phyloP scores from a whole-genome alignment of 23 red algal species.

The Gracilaria gracilis region DNA sequence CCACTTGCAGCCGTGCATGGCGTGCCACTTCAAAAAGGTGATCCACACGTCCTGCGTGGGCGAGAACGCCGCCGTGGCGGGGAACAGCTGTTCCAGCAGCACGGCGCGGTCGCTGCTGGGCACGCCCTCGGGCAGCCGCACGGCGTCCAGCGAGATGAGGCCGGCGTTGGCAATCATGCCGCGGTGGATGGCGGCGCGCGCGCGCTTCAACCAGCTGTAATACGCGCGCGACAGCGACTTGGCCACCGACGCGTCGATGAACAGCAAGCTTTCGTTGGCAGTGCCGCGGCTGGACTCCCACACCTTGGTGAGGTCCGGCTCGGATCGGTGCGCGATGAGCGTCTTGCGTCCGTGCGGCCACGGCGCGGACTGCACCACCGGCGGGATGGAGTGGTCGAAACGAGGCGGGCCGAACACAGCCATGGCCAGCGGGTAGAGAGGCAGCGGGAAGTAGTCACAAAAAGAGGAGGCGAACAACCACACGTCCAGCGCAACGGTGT shows the following conservation, averaged over 20 bases:
- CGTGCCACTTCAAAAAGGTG: conserved; percentile 64
- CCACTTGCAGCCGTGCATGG: conserved; percentile 3
- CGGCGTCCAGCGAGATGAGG: conserved; percentile 42
- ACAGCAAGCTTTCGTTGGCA: conserved; percentile 51
- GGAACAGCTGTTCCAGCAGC: conserved; percentile 48
- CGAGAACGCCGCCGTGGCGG: conserved; percentile 43
- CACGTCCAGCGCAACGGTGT: conserved; percentile 53
- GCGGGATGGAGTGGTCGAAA: conserved; percentile 52
- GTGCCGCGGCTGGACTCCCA: conserved; percentile 45
- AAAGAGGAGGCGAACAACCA: conserved; percentile 55
- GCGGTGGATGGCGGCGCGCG: conserved; percentile 28
- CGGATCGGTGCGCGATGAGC: conserved; percentile 49
- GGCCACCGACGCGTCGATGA: conserved; percentile 47
- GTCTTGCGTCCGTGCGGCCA: conserved; percentile 54
- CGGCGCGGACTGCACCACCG: conserved; percentile 1
- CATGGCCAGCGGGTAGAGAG: conserved; percentile 60
- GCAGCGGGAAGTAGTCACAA: conserved; percentile 40
- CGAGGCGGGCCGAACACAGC: conserved; percentile 62
- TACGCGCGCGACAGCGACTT: conserved; percentile 33
- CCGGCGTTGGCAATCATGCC: conserved; percentile 53
- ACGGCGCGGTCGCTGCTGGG: conserved; percentile 46
- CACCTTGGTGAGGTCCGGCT: conserved; percentile 28
- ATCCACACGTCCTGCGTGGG: conserved; percentile 66
- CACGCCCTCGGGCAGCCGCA: conserved; percentile 41
- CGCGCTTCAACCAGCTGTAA: conserved; percentile 47